phyloP scores from a whole-genome alignment of 2,329 filamentous ascomycete species.

The Ophiocordyceps camponoti-saundersi region DNA sequence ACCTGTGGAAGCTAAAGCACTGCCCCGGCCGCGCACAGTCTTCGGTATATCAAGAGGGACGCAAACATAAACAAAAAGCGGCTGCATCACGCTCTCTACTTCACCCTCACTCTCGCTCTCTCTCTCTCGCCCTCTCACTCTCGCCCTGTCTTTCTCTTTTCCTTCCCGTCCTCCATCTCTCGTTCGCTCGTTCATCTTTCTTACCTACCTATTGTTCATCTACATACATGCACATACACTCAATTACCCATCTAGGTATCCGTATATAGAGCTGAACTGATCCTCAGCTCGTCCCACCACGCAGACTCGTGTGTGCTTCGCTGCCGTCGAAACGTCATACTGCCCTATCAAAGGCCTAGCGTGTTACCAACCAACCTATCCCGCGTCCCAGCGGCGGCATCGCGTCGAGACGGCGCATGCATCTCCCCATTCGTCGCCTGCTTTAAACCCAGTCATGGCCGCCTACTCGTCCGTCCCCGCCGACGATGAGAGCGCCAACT shows the following conservation, averaged over 20 bases:
- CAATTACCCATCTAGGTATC: no score
- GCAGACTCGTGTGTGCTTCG: no score
- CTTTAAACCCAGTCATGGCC: not conserved
- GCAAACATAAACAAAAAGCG: not conserved
- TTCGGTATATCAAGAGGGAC: no score
- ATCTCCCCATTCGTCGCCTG: not conserved
- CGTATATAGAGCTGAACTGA: no score
- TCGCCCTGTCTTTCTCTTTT: not conserved
- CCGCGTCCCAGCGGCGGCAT: not conserved
- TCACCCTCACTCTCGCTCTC: not conserved
- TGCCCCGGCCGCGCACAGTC: no score
- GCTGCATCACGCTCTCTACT: not conserved
- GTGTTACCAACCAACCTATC: not conserved
- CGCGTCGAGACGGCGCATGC: not conserved
- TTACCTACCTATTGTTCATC: not conserved
- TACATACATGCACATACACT: no score
- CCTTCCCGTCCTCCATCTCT: not conserved
- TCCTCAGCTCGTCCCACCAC: no score
- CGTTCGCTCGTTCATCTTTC: not conserved
- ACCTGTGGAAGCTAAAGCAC: no score
- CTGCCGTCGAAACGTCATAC: no score
- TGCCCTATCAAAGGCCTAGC: no score
- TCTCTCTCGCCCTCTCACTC: not conserved
- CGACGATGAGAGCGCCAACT: slow-evolving; percentile 1
- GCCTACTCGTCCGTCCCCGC: not conserved